These are phyloP conservation scores for Pichiaceae sp. DNA, from an alignment of 1,139 yeast genomes.

Conservation along the genomic window DNA sequence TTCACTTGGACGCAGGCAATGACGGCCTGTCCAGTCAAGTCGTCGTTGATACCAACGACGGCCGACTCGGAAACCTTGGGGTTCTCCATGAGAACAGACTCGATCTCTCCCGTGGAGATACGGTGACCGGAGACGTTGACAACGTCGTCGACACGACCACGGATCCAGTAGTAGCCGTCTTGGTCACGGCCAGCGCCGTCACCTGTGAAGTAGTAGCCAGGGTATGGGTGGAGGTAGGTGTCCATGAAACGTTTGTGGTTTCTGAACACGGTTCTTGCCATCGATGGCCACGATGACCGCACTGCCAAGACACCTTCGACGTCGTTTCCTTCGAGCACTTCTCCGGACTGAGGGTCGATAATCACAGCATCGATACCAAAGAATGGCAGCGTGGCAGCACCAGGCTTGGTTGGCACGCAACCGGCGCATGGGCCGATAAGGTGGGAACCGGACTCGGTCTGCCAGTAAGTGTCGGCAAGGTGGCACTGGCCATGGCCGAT, in stretches of 20 bases:
- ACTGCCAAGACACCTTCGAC: slow-evolving; percentile 95
- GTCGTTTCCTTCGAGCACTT: slow-evolving; percentile 77
- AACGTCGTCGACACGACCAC: slow-evolving; percentile 98
- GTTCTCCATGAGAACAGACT: slow-evolving; percentile 82
- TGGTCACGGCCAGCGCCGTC: slow-evolving; percentile 98
- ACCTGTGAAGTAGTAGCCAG: slow-evolving; percentile 95
- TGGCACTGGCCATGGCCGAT: slow-evolving; percentile 85
- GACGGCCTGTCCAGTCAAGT: slow-evolving; percentile 95
- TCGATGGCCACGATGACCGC: slow-evolving; percentile 90
- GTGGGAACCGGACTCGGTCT: slow-evolving; percentile 96
- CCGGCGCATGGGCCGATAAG: slow-evolving; percentile 95
- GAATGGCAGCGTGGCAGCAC: slow-evolving; percentile 93
- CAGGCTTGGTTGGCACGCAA: slow-evolving; percentile 91
- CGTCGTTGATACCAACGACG: slow-evolving; percentile 91
- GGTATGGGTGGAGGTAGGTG: slow-evolving; percentile 91
- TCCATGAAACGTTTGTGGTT: slow-evolving; percentile 87
- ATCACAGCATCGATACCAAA: slow-evolving; percentile 88
- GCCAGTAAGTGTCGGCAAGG: slow-evolving; percentile 97
- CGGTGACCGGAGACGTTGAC: slow-evolving; percentile 98
- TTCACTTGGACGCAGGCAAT: slow-evolving; percentile 89
- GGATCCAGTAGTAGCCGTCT: slow-evolving; percentile 96
- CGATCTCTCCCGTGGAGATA: slow-evolving; percentile 94
- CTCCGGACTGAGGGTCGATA: slow-evolving; percentile 87
- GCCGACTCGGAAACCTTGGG: slow-evolving; percentile 81
- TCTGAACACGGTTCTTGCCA: slow-evolving; percentile 94